phyloP scores from a whole-genome alignment of 805 yeast genomes.

The Pichia sporocuriosa region DNA sequence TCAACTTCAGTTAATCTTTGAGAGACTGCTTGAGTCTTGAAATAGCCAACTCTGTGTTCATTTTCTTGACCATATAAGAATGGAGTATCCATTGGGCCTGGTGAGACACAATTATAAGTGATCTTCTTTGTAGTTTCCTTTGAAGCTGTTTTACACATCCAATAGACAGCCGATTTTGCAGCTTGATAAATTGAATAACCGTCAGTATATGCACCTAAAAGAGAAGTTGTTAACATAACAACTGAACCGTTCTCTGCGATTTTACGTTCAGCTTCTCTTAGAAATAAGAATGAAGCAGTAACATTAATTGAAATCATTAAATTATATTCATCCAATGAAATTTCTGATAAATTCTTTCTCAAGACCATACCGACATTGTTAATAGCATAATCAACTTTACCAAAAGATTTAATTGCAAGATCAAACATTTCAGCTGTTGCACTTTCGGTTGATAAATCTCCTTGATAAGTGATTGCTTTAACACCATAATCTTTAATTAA shows the following conservation, averaged over 20 bases:
- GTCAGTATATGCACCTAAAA: slow-evolving; percentile 58
- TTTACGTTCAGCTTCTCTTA: slow-evolving; percentile 47
- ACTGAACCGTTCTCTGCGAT: slow-evolving; percentile 48
- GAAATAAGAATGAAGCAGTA: slow-evolving; percentile 54
- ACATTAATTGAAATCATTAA: slow-evolving; percentile 47
- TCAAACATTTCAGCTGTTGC: slow-evolving; percentile 41
- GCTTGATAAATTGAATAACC: slow-evolving; percentile 50
- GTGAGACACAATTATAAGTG: slow-evolving; percentile 51
- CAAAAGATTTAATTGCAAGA: slow-evolving; percentile 38
- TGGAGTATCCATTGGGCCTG: slow-evolving; percentile 65
- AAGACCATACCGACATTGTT: slow-evolving; percentile 63
- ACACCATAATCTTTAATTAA: slow-evolving; percentile 32
- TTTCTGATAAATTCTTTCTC: slow-evolving; percentile 51
- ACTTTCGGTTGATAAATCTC: slow-evolving; percentile 36
- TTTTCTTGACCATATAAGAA: slow-evolving; percentile 58
- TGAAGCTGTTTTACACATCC: slow-evolving; percentile 46
- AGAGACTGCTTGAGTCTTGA: slow-evolving; percentile 43
- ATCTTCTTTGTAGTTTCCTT: slow-evolving; percentile 46
- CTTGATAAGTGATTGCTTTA: slow-evolving; percentile 38
- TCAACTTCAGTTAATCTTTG: slow-evolving; percentile 48
- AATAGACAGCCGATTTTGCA: slow-evolving; percentile 50
- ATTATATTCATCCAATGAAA: slow-evolving; percentile 49
- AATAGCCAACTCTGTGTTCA: slow-evolving; percentile 44
- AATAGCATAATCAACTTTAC: slow-evolving; percentile 54
- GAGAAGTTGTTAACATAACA: slow-evolving; percentile 53